Conservation (phyloP, 306 rosid genomes). For the Cucurbita pepo region DNA sequence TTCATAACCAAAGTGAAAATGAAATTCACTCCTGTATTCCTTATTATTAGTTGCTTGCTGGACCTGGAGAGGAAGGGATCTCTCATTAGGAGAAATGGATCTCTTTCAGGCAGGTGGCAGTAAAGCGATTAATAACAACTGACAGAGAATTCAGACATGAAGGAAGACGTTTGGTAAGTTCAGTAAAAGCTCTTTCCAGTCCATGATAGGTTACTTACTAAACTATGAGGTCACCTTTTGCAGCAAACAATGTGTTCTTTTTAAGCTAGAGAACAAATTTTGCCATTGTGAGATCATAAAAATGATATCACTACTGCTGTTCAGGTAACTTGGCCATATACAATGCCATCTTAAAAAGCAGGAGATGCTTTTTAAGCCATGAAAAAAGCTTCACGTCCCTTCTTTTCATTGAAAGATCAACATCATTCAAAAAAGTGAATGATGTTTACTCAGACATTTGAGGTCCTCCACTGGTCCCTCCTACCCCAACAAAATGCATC, state of each 20-base stretch:
- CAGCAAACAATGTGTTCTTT: not conserved
- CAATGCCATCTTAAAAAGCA: constrained; percentile 1
- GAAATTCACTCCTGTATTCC: not conserved
- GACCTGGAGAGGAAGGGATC: not conserved
- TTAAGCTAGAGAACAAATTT: not conserved
- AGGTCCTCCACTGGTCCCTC: constrained; percentile 8
- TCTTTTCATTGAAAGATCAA: constrained; percentile 4
- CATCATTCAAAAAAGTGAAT: constrained; percentile 8
- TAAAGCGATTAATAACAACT: not conserved
- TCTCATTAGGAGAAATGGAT: not conserved
- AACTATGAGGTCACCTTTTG: not conserved
- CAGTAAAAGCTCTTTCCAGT: not conserved
- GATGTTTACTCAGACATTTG: not conserved
- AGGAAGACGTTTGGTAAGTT: not conserved
- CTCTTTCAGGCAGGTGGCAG: not conserved
- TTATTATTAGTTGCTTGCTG: not conserved
- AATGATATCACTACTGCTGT: not conserved
- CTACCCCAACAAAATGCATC: not conserved
- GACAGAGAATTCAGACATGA: not conserved
- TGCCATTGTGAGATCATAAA: not conserved
- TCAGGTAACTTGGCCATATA: not conserved
- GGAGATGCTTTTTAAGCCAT: not conserved
- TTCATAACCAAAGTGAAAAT: not conserved
- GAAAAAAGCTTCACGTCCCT: constrained; percentile 4
- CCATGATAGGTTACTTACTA: not conserved